These are phyloP conservation scores for Cercospora sp. DNA, from an alignment of 2,329 filamentous ascomycete genomes.

Conservation along the genomic window DNA sequence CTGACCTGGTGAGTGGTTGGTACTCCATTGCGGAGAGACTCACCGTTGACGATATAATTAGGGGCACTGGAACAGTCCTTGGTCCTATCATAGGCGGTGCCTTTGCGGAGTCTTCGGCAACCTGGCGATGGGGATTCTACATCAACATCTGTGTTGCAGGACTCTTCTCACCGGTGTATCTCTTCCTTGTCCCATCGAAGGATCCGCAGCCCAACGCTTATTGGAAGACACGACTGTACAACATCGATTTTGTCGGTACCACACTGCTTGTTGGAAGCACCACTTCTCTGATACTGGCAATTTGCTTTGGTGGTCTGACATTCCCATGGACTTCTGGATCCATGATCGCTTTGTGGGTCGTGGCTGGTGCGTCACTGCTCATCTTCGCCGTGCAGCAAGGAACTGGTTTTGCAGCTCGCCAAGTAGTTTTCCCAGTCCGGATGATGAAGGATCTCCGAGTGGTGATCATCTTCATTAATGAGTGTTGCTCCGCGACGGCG, in stretches of 20 bases:
- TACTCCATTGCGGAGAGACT: neutral
- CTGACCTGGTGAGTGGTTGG: slow-evolving; percentile 5
- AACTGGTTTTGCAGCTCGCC: neutral
- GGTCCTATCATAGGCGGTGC: slow-evolving; percentile 20
- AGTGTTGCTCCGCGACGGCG: slow-evolving; percentile 32
- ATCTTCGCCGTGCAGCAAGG: slow-evolving; percentile 51
- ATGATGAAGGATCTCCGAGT: slow-evolving; percentile 47
- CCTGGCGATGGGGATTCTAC: slow-evolving; percentile 47
- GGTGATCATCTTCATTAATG: slow-evolving; percentile 47
- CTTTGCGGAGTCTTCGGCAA: slow-evolving; percentile 13
- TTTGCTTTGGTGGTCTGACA: slow-evolving; percentile 53
- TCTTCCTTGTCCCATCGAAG: slow-evolving; percentile 46
- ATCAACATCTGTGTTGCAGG: slow-evolving; percentile 37
- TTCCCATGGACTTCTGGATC: slow-evolving; percentile 51
- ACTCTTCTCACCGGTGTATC: slow-evolving; percentile 44
- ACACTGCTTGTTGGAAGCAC: slow-evolving; percentile 49
- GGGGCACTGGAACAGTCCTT: slow-evolving; percentile 14
- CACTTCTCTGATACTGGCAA: slow-evolving; percentile 48
- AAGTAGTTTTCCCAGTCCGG: slow-evolving; percentile 45
- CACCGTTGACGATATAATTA: neutral
- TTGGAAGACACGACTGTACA: neutral
- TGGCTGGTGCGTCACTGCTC: slow-evolving; percentile 49
- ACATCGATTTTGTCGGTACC: slow-evolving; percentile 52
- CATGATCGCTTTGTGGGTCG: slow-evolving; percentile 51
- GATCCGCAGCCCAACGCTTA: slow-evolving; percentile 16